These are phyloP conservation scores for Ogataea hybrid DNA, from an alignment of 1,139 yeast species.

Conservation along the genomic window DNA sequence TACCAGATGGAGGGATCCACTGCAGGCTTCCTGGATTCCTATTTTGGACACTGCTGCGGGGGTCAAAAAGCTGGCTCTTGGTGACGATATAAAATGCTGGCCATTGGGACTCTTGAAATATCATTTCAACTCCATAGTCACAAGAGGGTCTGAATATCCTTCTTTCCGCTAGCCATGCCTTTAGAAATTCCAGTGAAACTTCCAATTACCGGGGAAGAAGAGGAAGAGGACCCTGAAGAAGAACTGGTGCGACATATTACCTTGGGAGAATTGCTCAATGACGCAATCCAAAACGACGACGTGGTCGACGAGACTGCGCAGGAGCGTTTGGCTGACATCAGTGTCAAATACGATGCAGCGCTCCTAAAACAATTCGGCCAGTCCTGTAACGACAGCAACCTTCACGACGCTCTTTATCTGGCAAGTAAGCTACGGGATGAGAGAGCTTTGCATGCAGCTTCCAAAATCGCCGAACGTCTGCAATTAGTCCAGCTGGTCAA, in stretches of 20 bases:
- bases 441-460: slow-evolving; percentile 80
- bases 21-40: slow-evolving; percentile 87
- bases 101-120: slow-evolving; percentile 78
- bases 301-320: slow-evolving; percentile 39
- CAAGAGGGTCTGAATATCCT: slow-evolving; percentile 59
- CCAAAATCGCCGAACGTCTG: slow-evolving; percentile 78
- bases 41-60: slow-evolving; percentile 65
- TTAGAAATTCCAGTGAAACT: slow-evolving; percentile 69
- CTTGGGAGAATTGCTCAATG: slow-evolving; percentile 49
- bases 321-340: slow-evolving; percentile 50
- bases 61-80: slow-evolving; percentile 45
- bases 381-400: slow-evolving; percentile 67
- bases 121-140: slow-evolving; percentile 67
- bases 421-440: slow-evolving; percentile 70
- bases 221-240: slow-evolving; percentile 37
- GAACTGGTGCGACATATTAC: slow-evolving; percentile 47
- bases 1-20: slow-evolving; percentile 72
- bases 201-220: slow-evolving; percentile 49
- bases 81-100: slow-evolving; percentile 65
- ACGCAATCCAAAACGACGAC: slow-evolving; percentile 39
- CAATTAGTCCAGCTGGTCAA: slow-evolving; percentile 64
- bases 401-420: slow-evolving; percentile 66
- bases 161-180: slow-evolving; percentile 77
- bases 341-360: slow-evolving; percentile 65
- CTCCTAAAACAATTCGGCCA: slow-evolving; percentile 72